Base-by-base conservation (phyloP, 2,329 filamentous ascomycete genomes). In the Orbilia oligospora region DNA sequence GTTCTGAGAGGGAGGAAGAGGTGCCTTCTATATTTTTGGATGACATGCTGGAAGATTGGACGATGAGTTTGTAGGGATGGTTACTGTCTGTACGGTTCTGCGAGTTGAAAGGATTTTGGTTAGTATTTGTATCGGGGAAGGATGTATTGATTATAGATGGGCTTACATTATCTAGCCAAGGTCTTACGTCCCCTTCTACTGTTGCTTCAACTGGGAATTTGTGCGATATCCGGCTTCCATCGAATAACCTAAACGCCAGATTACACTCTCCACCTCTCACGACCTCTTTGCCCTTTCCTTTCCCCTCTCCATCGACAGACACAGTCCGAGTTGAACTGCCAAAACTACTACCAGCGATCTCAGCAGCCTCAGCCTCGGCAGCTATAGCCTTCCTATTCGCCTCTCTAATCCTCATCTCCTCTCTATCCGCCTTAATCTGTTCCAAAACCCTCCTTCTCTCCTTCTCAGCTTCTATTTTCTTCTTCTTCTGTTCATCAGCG, bases 371-470 rank as follows among this genome's bases (percentile, higher is more conserved):
- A n/a, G 75, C 63, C 33, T 79, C 75, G n/a, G 75, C 75, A 30
- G 75, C 75, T 27, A 79, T 72, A 49, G 75, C 75, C 69, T 69
- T 79, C 64, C 75, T 18, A 63, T 72, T 79, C 46, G 63, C 63
- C 48, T 79, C 75, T 51, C 69, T 66, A 20, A 72, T 72, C 53
- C 24, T 68, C 63, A 72, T 72, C 51, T 79, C 75, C 38, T 79
- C 68, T 36, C 69, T 68, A 68, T 79, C 75, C 5, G 75, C 63
- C n/a, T 56, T 68, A 63, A 79, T 73, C 64, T 79, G 75, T 16
- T 73, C 75, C 51, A 79, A 41, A 12, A 79, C 75, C 55, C 75
- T 68, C 55, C 46, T 51, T 22, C 75, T 24, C 20, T 79, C 75
- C 51, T 51, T 69, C 18, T 72, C 75, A 27, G 63, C 51, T 24